Evolutionary conservation across 176 grass and related monocot genomes (phyloP), one percentile per base, ranked within the genome.

Genomic region (Dendrocalamus sinicus): DNA sequence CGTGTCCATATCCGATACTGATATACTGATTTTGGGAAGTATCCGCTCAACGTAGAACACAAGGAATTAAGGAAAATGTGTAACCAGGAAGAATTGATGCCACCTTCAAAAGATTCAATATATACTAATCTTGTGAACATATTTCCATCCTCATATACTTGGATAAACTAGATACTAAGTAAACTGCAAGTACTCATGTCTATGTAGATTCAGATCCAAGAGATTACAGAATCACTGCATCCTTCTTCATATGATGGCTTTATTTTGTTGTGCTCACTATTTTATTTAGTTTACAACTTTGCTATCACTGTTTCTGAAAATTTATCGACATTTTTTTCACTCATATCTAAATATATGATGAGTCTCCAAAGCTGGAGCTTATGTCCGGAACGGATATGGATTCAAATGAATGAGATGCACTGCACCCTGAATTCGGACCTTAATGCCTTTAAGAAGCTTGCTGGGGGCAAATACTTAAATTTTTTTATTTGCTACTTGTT

Each of bases 41-140:
- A 45, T 9, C 44, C 44, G 1, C 44, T 0, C 44, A 45, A 45
- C 44, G 9, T 45, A 45, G 44, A 45, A 45, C 8, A 10, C 28
- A 64, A 72, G 30, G 35, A 63, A 61, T 61, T 61, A 61, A 12
- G 58, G 58, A 63, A 12, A 40, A 82, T 52, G 22, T 76, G 19
- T 60, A 66, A 54, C 43, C 23, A 83, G 22, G 32, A 66, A 60
- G 70, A 60, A 55, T 54, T 72, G 71, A 19, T n/a, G 37, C 30
- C 39, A 66, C 45, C 46, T 83, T 86, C 22, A 28, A 67, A 79
- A 77, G 51, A 48, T 14, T 73, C 14, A 53, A 67, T 57, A 67
- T 52, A 22, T 17, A 9, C 9, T 64, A 63, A 73, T 75, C 19
- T 59, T 70, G 35, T 61, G 43, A 63, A 48, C 28, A 9, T 46